Base-by-base conservation (phyloP, 805 yeast genomes). In the Trichomonascus vanleenenianus region DNA sequence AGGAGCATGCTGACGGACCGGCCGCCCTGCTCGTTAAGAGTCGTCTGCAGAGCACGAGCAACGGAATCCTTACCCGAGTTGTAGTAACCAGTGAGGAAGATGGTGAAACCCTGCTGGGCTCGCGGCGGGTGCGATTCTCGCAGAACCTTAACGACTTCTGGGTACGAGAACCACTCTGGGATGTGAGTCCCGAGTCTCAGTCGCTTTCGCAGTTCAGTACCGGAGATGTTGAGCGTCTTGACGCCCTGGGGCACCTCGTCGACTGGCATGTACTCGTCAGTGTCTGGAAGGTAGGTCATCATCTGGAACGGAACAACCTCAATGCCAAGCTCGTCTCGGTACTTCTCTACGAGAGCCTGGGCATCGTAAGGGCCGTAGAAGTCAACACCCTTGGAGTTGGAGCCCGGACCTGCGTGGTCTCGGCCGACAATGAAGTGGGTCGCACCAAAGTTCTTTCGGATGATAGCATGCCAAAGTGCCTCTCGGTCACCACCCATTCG, bases 401-500 rank as follows among this genome's bases (percentile, higher is more conserved):
- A 67, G 52, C 97, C 97, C 16, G 97, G 97, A 50, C 97, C 97
- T 44, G 97, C 97, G 62, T 89, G 97, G 67, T 89, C 97, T 73
- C 97, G 83, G 50, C 97, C 97, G 41, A 89, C 96, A 60, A 89
- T 89, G 72, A 91, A 91, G 65, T 91, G 97, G 44, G 96, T 84
- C 46, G 95, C 96, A 62, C 97, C 97, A 63, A 82, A 88, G 71
- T 89, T 89, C 73, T 87, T 86, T 69, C 97, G 84, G 64, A 89
- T 89, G 59, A 91, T 83, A 14, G 97, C 96, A 64, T 89, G 97
- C 97, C 97, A 91, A 39, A 89, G 85, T 18, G 97, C 97, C 70
- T 89, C 97, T 65, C 95, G 80, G 66, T 91, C 97, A 66, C 97
- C 97, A 46, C 93, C 97, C 97, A 89, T 89, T 75, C 97, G 82